These are phyloP conservation scores for Eragrostis nindensis DNA, from an alignment of 176 grass and related monocot species.

Conservation along the genomic window DNA sequence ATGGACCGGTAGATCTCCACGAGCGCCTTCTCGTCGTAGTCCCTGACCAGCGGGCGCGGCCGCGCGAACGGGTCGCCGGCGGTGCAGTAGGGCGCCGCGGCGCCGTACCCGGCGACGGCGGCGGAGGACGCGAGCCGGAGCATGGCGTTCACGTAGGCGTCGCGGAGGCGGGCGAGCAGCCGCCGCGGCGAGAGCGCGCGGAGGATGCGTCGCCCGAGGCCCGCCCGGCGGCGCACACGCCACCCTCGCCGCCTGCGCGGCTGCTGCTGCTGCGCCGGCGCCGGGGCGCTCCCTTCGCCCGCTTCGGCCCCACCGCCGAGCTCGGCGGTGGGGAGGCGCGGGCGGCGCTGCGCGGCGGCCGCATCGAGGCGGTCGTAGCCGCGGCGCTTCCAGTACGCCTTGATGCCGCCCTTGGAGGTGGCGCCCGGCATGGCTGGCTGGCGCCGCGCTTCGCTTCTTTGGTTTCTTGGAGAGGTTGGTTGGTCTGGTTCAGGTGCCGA, in stretches of 20 bases:
- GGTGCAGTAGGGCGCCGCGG: constrained; percentile 9
- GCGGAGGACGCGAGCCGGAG: constrained; percentile 60
- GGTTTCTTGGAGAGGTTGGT: not conserved
- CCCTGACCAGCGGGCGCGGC: constrained; percentile 40
- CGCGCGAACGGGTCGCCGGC: constrained; percentile 30
- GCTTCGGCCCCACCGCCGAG: constrained; percentile 12
- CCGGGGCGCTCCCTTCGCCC: not conserved
- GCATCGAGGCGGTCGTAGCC: constrained; percentile 56
- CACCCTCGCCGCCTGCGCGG: constrained; percentile 33
- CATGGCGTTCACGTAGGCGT: constrained; percentile 79
- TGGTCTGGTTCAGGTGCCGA: not conserved
- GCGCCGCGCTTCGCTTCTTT: too few species aligned
- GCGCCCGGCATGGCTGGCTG: constrained; percentile 24
- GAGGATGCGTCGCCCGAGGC: constrained; percentile 38
- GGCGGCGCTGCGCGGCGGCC: constrained; percentile 47
- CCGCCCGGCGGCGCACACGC: constrained; percentile 32
- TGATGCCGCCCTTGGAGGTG: constrained; percentile 70
- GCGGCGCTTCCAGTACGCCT: constrained; percentile 72
- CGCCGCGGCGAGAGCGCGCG: constrained; percentile 57
- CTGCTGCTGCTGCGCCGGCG: not conserved
- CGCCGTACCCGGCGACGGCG: constrained; percentile 42
- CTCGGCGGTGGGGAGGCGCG: constrained; percentile 42
- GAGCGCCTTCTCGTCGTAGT: constrained; percentile 78
- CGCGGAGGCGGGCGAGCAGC: constrained; percentile 51
- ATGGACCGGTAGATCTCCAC: constrained; percentile 79